Percentiles rank a stretch among this genome's conserved stretches.
These are phyloP conservation scores for Sporothrix humicola DNA, from an alignment of 2,329 filamentous ascomycete species.

Conservation along the genomic window DNA sequence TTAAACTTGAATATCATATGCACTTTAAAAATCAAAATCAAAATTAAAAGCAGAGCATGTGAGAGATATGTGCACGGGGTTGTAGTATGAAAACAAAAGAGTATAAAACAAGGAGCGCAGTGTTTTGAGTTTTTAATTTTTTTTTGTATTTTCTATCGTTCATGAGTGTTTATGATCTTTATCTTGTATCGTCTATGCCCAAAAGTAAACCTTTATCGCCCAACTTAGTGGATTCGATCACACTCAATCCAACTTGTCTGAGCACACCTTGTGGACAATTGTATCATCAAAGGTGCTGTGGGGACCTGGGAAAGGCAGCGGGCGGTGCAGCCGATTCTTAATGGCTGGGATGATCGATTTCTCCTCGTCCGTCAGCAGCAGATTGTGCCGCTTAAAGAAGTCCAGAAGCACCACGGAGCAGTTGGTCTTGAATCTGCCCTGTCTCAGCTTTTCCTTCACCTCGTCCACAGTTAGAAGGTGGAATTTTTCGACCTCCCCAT, in stretches of 20 bases:
- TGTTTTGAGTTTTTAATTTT: too few species aligned
- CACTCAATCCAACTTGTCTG: too few species aligned
- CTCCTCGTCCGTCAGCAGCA: constrained; percentile 78
- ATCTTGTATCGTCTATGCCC: not conserved
- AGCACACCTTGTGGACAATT: too few species aligned
- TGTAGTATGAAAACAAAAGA: not conserved
- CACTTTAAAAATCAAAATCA: not conserved
- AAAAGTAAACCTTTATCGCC: too few species aligned
- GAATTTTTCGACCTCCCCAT: constrained; percentile 89
- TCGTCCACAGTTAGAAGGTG: too few species aligned
- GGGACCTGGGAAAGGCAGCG: constrained; percentile 78
- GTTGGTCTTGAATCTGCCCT: constrained; percentile 89
- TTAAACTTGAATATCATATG: constrained; percentile 21
- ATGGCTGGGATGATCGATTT: constrained; percentile 82
- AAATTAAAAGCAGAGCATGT: not conserved
- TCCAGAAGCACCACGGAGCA: constrained; percentile 84
- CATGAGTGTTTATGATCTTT: not conserved
- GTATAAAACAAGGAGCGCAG: too few species aligned
- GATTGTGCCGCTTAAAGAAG: constrained; percentile 85
- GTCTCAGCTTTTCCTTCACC: constrained; percentile 67
- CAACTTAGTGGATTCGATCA: too few species aligned
- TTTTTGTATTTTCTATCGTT: not conserved
- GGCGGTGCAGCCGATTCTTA: constrained; percentile 73
- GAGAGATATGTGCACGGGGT: too few species aligned
- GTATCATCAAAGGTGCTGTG: constrained; percentile 38